Conservation (phyloP, 306 rosid species). For the Prosopis cineraria region DNA sequence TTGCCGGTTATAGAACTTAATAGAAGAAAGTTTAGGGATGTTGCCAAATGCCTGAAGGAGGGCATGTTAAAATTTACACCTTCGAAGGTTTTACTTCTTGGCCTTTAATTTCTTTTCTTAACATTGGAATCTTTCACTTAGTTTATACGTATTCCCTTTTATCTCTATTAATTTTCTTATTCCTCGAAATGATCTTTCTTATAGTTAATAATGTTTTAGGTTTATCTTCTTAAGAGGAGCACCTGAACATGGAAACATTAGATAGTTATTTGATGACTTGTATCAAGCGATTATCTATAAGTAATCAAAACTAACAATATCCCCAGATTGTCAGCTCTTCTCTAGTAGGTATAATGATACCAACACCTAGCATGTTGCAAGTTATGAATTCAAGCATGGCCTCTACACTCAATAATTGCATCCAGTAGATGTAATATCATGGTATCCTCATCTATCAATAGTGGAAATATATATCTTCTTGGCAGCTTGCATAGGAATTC, state of each 20-base stretch:
- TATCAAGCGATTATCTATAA: slow-evolving; percentile 39
- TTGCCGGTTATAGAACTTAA: slow-evolving; percentile 46
- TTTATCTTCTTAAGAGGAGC: slow-evolving; percentile 66
- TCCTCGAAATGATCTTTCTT: background rate
- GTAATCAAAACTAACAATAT: slow-evolving; percentile 66
- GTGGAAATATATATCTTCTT: slow-evolving; percentile 63
- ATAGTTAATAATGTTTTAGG: slow-evolving; percentile 20
- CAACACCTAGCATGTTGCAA: slow-evolving; percentile 89
- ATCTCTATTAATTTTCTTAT: background rate
- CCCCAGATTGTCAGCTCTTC: slow-evolving; percentile 69
- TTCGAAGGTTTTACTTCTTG: slow-evolving; percentile 56
- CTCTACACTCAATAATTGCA: slow-evolving; percentile 47
- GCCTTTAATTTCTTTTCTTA: slow-evolving; percentile 13
- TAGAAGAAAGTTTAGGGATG: slow-evolving; percentile 49
- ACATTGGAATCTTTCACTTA: background rate
- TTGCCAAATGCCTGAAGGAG: slow-evolving; percentile 83
- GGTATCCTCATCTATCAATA: slow-evolving; percentile 56
- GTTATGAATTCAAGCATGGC: slow-evolving; percentile 61
- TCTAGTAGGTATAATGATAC: slow-evolving; percentile 79
- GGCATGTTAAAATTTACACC: slow-evolving; percentile 58
- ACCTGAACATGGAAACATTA: slow-evolving; percentile 72
- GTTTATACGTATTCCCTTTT: background rate
- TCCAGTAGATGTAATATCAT: slow-evolving; percentile 53
- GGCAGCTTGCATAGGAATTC: slow-evolving; percentile 61
- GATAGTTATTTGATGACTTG: slow-evolving; percentile 64